Evolutionary conservation across 2,329 filamentous ascomycete genomes (phyloP).

Genomic region (Penicillium sp.): DNA sequence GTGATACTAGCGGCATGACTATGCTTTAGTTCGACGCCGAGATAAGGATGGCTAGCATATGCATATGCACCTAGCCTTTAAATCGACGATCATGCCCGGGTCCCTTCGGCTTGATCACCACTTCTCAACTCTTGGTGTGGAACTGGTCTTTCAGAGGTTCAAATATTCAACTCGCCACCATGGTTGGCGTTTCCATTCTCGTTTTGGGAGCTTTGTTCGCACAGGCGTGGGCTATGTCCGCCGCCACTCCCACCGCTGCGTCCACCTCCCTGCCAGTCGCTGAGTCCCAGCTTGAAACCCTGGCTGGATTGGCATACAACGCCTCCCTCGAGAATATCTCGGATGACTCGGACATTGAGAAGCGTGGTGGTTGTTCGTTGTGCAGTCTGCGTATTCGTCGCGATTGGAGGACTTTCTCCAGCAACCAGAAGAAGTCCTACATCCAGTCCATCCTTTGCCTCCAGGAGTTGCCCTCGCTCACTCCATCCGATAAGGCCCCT

Average conservation of each 20-base stretch:
- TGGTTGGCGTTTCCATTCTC: constrained; percentile 17
- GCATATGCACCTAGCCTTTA: background rate
- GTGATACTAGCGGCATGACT: background rate
- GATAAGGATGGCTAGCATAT: background rate
- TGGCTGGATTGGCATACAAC: constrained; percentile 18
- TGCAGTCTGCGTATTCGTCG: constrained; percentile 24
- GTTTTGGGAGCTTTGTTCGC: constrained; percentile 14
- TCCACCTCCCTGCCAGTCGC: constrained; percentile 11
- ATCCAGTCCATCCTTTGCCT: constrained; percentile 49
- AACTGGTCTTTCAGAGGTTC: background rate
- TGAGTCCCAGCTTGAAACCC: constrained; percentile 13
- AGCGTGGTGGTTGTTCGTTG: constrained; percentile 13
- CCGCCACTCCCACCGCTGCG: constrained; percentile 2
- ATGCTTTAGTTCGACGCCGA: background rate
- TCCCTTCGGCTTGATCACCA: background rate
- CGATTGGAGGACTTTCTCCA: constrained; percentile 34
- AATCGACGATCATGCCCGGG: background rate
- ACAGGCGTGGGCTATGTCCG: constrained; percentile 16
- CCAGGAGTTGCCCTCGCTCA: constrained; percentile 38
- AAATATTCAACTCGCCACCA: constrained; percentile 2
- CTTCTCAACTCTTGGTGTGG: background rate
- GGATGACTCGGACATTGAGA: background rate
- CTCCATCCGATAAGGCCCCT: constrained; percentile 35
- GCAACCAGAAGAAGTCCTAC: constrained; percentile 40
- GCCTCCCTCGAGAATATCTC: constrained; percentile 7